Evolutionary conservation across 371 early-diverging fungal genomes (phyloP).

Genomic region (Batkoa obscura): DNA sequence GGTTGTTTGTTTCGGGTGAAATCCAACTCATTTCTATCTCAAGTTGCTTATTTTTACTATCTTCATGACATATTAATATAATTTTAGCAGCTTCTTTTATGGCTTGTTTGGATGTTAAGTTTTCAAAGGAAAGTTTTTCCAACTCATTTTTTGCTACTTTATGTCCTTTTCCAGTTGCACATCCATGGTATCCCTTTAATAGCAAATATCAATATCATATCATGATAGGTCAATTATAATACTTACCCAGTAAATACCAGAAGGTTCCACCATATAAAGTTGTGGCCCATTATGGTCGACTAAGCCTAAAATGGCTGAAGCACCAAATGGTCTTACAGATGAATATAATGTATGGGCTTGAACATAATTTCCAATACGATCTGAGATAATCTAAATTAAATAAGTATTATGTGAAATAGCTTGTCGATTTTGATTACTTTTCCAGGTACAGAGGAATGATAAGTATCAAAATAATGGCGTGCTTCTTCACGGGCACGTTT

Average conservation of each 20-base stretch:
- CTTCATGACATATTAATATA: conserved; percentile 88
- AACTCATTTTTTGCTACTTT: conserved; percentile 94
- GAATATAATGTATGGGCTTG: conserved; percentile 94
- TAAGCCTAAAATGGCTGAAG: conserved; percentile 61
- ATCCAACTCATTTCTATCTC: conserved; percentile 95
- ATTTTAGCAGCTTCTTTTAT: conserved; percentile 89
- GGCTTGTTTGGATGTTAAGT: conserved; percentile 74
- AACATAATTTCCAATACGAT: conserved; percentile 79
- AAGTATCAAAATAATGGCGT: conserved; percentile 67
- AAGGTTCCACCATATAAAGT: conserved; percentile 90
- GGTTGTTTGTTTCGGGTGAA: conserved; percentile 14
- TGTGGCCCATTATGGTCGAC: conserved; percentile 66
- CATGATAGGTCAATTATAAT: not conserved
- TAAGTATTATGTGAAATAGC: not conserved
- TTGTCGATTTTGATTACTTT: conserved; percentile 24
- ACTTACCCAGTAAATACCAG: conserved; percentile 82
- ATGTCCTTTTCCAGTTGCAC: conserved; percentile 90
- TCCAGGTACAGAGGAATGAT: conserved; percentile 62
- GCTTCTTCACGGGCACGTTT: conserved; percentile 86
- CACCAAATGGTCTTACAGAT: conserved; percentile 93
- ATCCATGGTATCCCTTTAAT: conserved; percentile 73
- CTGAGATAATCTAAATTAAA: conserved; percentile 55
- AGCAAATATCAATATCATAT: not conserved
- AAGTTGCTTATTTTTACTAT: conserved; percentile 92
- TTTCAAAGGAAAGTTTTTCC: conserved; percentile 78